These are phyloP conservation scores for Penicillium argentinense DNA, from an alignment of 495 filamentous ascomycete genomes.

Conservation along the genomic window DNA sequence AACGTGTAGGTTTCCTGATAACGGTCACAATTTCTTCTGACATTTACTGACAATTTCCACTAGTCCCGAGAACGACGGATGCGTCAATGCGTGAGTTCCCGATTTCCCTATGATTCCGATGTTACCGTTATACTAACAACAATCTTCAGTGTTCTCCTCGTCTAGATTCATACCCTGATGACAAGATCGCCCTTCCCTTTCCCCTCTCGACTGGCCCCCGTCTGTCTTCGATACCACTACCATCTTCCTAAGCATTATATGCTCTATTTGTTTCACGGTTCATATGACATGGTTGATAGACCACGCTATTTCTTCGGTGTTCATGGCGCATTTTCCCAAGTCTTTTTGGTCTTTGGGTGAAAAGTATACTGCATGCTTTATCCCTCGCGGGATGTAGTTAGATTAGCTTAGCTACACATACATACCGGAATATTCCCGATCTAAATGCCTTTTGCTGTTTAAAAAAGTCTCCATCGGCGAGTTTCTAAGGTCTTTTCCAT, in stretches of 20 bases:
- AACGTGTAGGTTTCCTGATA: conserved; percentile 52
- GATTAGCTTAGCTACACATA: conserved; percentile 20
- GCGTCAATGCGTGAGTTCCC: conserved; percentile 22
- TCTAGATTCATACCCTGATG: conserved; percentile 15
- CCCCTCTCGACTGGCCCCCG: conserved; percentile 11
- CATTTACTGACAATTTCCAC: background rate
- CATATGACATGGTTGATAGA: conserved; percentile 21
- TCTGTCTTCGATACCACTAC: conserved; percentile 33
- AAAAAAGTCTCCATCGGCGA: too few relatives aligned
- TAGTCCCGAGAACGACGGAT: conserved; percentile 25
- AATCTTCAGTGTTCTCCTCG: conserved; percentile 24
- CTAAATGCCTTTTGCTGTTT: background rate
- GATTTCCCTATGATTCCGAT: background rate
- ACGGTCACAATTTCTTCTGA: background rate
- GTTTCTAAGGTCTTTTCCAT: too few relatives aligned
- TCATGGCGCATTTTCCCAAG: conserved; percentile 26
- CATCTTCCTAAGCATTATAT: conserved; percentile 22
- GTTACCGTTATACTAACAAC: conserved; percentile 4
- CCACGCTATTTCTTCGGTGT: conserved; percentile 26
- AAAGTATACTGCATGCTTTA: conserved; percentile 27
- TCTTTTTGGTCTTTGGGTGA: conserved; percentile 24
- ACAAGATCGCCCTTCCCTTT: conserved; percentile 10
- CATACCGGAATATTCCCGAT: conserved; percentile 18
- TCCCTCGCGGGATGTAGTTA: conserved; percentile 19
- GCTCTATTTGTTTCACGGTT: conserved; percentile 21